phyloP scores from a whole-genome alignment of 176 grass and related monocot species.

The sorghum (Sorghum bicolor) region DNA sequence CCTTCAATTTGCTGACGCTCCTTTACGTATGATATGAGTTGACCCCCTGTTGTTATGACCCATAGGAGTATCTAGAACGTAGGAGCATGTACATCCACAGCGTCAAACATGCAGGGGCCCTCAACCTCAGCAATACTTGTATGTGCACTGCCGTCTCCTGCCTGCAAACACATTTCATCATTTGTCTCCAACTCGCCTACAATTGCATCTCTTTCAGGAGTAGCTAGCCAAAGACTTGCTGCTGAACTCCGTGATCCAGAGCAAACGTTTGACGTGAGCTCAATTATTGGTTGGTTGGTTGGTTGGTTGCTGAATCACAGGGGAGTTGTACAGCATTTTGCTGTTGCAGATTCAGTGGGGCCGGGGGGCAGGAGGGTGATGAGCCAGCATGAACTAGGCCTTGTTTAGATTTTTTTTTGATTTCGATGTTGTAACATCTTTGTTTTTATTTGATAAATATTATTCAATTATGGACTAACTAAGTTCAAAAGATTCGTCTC shows the following conservation, averaged over 20 bases:
- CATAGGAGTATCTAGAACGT: neutral
- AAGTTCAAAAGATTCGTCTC: too few species aligned
- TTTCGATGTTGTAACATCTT: too few species aligned
- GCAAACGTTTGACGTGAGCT: neutral
- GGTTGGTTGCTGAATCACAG: neutral
- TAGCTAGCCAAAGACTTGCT: neutral
- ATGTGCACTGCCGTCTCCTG: neutral
- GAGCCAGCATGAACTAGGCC: neutral
- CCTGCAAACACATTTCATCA: neutral
- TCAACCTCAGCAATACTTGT: neutral
- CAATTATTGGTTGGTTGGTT: neutral
- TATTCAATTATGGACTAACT: too few species aligned
- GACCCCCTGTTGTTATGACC: neutral
- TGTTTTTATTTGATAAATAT: too few species aligned
- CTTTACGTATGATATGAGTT: neutral
- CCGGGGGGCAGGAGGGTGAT: neutral
- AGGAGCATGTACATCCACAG: neutral
- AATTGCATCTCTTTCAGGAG: too few species aligned
- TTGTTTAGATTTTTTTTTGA: too few species aligned
- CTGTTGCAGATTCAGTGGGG: neutral
- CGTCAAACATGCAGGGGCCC: neutral
- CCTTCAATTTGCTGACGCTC: neutral
- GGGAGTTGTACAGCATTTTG: neutral
- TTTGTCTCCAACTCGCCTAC: neutral
- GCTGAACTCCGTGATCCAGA: neutral